Percentiles rank a stretch among this genome's conserved stretches.
phyloP scores from a whole-genome alignment of 306 rosid genomes.

The Cucurbita ficifolia region DNA sequence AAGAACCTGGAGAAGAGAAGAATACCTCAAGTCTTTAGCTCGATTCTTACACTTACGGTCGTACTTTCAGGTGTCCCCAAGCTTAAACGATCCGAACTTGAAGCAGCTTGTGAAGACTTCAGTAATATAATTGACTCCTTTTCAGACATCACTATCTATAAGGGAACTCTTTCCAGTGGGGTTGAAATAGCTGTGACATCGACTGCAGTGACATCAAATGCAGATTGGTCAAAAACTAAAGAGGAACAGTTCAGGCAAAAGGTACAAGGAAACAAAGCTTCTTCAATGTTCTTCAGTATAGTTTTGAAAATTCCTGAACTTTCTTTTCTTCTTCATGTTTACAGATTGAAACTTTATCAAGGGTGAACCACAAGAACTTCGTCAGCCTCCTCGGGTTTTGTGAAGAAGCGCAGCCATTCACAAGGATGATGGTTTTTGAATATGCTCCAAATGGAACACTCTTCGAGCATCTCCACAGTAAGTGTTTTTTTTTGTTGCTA shows the following conservation, averaged over 20 bases:
- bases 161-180: slow-evolving; percentile 89
- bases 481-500: slow-evolving; percentile 14
- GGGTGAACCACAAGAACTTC: slow-evolving; percentile 84
- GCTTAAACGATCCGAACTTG: slow-evolving; percentile 56
- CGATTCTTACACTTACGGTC: background rate
- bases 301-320: background rate
- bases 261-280: slow-evolving; percentile 22
- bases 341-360: slow-evolving; percentile 62
- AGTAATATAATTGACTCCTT: slow-evolving; percentile 68
- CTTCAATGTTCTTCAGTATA: background rate
- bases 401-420: slow-evolving; percentile 74
- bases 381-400: slow-evolving; percentile 77
- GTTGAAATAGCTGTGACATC: slow-evolving; percentile 86
- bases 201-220: slow-evolving; percentile 28
- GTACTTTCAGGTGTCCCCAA: slow-evolving; percentile 65
- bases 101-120: slow-evolving; percentile 88
- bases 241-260: slow-evolving; percentile 57
- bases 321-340: background rate
- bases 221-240: slow-evolving; percentile 53
- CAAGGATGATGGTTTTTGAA: slow-evolving; percentile 92
- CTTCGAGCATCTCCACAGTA: slow-evolving; percentile 80
- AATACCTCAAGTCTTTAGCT: background rate
- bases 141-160: slow-evolving; percentile 50
- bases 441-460: slow-evolving; percentile 95
- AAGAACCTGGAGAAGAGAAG: background rate